Conservation (phyloP, 2,329 filamentous ascomycete genomes). For the Neospermospora avenae region DNA sequence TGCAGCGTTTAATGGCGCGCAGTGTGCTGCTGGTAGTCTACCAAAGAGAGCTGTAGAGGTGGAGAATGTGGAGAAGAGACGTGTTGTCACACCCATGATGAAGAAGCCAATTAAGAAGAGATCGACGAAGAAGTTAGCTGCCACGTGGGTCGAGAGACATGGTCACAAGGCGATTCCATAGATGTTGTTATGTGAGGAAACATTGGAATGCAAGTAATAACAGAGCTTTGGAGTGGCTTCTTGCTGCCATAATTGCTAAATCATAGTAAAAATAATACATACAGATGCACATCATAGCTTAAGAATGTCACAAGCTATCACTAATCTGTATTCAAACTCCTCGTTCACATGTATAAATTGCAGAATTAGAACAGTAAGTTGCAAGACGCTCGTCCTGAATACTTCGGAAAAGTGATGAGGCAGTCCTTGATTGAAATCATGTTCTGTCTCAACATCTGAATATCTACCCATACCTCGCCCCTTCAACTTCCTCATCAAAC, state of each 20-base stretch:
- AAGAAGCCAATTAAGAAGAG: not conserved
- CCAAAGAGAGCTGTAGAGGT: slow-evolving; percentile 14
- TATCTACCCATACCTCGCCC: slow-evolving; percentile 60
- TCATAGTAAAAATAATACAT: not conserved
- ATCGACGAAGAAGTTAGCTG: not conserved
- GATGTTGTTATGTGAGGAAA: not conserved
- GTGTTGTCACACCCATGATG: not conserved
- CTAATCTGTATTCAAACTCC: no score
- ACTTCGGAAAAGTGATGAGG: no score
- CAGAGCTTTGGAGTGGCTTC: not conserved
- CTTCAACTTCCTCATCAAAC: slow-evolving; percentile 57
- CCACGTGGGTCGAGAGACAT: slow-evolving; percentile 16
- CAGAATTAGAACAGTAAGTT: no score
- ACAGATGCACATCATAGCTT: not conserved
- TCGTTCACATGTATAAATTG: no score
- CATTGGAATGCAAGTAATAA: not conserved
- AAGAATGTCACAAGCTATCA: no score
- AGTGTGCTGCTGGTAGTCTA: slow-evolving; percentile 34
- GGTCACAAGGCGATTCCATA: slow-evolving; percentile 15
- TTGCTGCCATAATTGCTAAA: not conserved
- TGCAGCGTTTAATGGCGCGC: slow-evolving; percentile 40
- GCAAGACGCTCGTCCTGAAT: no score
- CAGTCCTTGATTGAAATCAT: no score
- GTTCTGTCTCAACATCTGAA: no score
- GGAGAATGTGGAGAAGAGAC: not conserved